These are phyloP conservation scores for Beauveria varroae DNA, from an alignment of 2,329 filamentous ascomycete species.

Conservation along the genomic window DNA sequence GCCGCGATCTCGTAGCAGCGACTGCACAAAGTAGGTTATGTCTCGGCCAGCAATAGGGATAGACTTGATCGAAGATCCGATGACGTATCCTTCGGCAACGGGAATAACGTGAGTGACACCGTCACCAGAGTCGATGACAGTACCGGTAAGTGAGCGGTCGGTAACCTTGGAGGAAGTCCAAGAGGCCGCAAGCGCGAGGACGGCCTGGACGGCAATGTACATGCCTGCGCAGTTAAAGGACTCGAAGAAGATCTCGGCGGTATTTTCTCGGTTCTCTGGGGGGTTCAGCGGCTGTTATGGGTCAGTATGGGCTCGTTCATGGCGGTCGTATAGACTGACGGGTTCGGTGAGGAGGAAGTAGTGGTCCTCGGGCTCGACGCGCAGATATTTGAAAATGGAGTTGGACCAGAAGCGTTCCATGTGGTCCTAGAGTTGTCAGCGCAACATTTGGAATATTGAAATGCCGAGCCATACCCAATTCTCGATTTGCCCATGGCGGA, in stretches of 20 bases:
- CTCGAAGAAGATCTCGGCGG: conserved; percentile 99
- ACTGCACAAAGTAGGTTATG: conserved; percentile 98
- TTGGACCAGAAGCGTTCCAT: conserved; percentile 99
- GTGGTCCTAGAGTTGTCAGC: conserved; percentile 61
- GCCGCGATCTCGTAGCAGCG: conserved; percentile 86
- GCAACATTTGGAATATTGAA: neutral
- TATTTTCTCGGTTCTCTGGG: conserved; percentile 97
- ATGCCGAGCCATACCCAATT: conserved; percentile 69
- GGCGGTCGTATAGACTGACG: conserved; percentile 43
- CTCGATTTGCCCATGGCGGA: conserved; percentile 95
- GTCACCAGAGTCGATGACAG: conserved; percentile 96
- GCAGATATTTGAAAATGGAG: conserved; percentile 98
- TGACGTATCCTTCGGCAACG: conserved; percentile 97
- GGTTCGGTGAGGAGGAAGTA: conserved; percentile 97
- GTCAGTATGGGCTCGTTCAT: conserved; percentile 12
- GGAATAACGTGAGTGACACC: conserved; percentile 99
- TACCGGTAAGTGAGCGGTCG: conserved; percentile 90
- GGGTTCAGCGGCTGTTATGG: conserved; percentile 76
- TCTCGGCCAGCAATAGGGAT: conserved; percentile 97
- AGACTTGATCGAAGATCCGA: conserved; percentile 97
- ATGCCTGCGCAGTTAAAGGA: conserved; percentile 99
- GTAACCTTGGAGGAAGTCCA: conserved; percentile 99
- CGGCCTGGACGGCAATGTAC: conserved; percentile 97
- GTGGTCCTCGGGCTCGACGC: conserved; percentile 97
- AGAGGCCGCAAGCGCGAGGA: conserved; percentile 89